A percentile compares a stretch with the other conserved stretches of the same genome.
phyloP scores from a whole-genome alignment of 1,284 basidiomycete genomes.

The Cryptococcus wingfieldii region DNA sequence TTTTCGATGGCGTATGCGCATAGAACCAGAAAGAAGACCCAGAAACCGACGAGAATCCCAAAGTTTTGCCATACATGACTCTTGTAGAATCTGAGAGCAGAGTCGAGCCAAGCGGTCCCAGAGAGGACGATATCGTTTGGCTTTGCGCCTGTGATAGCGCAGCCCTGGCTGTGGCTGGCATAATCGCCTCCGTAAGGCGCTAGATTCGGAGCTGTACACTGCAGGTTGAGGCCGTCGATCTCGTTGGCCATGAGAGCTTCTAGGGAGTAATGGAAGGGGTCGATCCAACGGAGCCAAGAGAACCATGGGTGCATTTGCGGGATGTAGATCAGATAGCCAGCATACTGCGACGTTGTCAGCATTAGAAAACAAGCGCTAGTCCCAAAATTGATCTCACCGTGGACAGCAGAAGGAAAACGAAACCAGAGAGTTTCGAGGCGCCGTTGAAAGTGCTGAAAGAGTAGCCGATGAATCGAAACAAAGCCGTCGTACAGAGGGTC shows the following conservation, averaged over 20 bases:
- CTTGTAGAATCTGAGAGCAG: constrained; percentile 44
- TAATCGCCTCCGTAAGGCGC: constrained; percentile 47
- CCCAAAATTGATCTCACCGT: constrained; percentile 9
- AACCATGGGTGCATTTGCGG: constrained; percentile 38
- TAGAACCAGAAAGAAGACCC: constrained; percentile 23
- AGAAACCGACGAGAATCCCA: constrained; percentile 47
- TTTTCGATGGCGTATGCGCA: constrained; percentile 18
- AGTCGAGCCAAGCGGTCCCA: constrained; percentile 44
- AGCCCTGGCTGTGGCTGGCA: constrained; percentile 24
- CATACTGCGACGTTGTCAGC: constrained; percentile 16
- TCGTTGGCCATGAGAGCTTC: constrained; percentile 44
- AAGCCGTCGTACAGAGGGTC: constrained; percentile 27
- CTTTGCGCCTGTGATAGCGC: constrained; percentile 46
- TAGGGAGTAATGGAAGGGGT: constrained; percentile 34
- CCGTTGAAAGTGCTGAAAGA: constrained; percentile 37
- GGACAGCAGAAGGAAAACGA: constrained; percentile 31
- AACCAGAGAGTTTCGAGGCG: constrained; percentile 37
- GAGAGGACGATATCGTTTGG: constrained; percentile 39
- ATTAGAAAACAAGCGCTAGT: neutral
- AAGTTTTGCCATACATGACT: constrained; percentile 52
- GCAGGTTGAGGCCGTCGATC: constrained; percentile 46
- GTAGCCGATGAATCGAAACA: constrained; percentile 40
- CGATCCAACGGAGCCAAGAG: constrained; percentile 28
- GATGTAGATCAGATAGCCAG: constrained; percentile 36
- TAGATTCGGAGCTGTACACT: constrained; percentile 43